phyloP scores from a whole-genome alignment of 495 filamentous ascomycete genomes.

The Coniosporium apollinis region DNA sequence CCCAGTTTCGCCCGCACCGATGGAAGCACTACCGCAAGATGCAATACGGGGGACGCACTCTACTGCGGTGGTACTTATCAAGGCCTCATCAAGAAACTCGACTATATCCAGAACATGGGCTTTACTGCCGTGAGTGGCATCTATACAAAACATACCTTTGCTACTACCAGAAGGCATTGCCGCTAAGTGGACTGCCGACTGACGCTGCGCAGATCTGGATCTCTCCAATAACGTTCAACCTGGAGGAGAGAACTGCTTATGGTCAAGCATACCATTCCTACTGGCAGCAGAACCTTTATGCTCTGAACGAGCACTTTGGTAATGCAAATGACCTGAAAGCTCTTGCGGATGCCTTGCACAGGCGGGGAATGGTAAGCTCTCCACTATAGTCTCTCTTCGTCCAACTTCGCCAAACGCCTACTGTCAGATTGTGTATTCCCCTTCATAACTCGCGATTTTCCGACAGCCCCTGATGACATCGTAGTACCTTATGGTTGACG shows the following conservation, averaged over 20 bases:
- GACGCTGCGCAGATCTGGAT: conserved; percentile 48
- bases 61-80: conserved; percentile 68
- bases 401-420: too few relatives aligned
- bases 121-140: conserved; percentile 49
- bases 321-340: conserved; percentile 43
- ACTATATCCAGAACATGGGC: conserved; percentile 62
- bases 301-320: conserved; percentile 49
- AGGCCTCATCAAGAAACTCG: conserved; percentile 52
- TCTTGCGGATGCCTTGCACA: conserved; percentile 40
- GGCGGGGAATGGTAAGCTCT: conserved; percentile 37
- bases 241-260: conserved; percentile 21
- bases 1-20: conserved; percentile 56
- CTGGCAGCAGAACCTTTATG: conserved; percentile 53
- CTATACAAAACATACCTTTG: not conserved
- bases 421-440: too few relatives aligned
- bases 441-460: too few relatives aligned
- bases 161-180: not conserved
- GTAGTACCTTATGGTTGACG: conserved; percentile 57
- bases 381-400: too few relatives aligned
- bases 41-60: conserved; percentile 29
- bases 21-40: conserved; percentile 40
- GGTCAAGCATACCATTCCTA: conserved; percentile 39
- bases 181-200: not conserved
- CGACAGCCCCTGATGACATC: not conserved
- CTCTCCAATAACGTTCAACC: conserved; percentile 50